Base-by-base conservation (phyloP, 352 stramenopile genomes). In the Phytophthora lateralis region DNA sequence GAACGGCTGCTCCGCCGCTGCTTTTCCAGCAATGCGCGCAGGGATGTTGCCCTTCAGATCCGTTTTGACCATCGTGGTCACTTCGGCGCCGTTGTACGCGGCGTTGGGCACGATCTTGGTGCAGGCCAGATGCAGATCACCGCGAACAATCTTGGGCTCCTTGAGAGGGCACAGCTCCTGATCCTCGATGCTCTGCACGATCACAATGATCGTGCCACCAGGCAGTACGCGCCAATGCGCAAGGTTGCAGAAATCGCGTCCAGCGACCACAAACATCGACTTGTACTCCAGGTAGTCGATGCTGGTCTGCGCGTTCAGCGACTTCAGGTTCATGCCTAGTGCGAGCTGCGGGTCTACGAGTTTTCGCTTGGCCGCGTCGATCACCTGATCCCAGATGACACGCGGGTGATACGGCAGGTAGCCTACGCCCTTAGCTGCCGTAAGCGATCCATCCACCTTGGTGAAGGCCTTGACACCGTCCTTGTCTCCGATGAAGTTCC, bases 241-340 rank as follows among this genome's bases (percentile, higher is more conserved):
- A 15, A 91, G 65, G 21, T 78, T 91, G 54, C 75, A 82, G 55
- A 93, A 93, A 47, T 93, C 83, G 12, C 83, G 80, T 1, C 83
- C 83, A 6, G 81, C 77, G 18, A 93, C 80, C 15, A 91, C 71
- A 44, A 93, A 88, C 38, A 91, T 81, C 6, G 81, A 76, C 48
- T 93, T 93, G 80, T 83, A 91, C 69, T 90, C 79, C n/a, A 86
- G 65, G 44, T 91, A 88, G 47, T 89, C 81, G 51, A 91, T 78
- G 21, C 29, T 69, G 5, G 83, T 93, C 62, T 93, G 81, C 0
- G 67, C 69, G 37, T 93, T 75, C 35, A 91, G 55, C 7, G 37
- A 48, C 26, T 66, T 69, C 4, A 89, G 52, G 6, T 69, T 77
- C 46, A 64, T 75, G 3, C 71, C 79, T 5, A 75, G 52, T 1